Evolutionary conservation across 331 rosid genomes (phyloP).

Genomic region (Stylosanthes scabra): DNA sequence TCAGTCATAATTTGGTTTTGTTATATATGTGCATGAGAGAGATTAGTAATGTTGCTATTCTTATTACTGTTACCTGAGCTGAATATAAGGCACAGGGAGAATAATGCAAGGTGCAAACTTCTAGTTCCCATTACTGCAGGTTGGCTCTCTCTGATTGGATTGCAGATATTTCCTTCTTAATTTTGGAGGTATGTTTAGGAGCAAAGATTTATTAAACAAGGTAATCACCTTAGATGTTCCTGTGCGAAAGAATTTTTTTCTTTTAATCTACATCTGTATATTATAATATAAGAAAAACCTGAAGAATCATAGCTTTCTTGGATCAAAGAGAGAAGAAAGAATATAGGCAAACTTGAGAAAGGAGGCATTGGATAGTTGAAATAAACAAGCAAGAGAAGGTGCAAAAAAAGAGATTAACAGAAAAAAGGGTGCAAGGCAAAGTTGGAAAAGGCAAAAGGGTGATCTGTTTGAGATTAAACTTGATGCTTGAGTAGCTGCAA

Average conservation of each 20-base stretch:
- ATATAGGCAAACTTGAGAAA: conserved; percentile 95
- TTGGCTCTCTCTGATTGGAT: conserved; percentile 37
- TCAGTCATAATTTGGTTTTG: conserved; percentile 21
- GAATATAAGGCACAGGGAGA: conserved; percentile 57
- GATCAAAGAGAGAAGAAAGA: conserved; percentile 82
- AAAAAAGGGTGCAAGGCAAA: conserved; percentile 43
- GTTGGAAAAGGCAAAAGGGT: conserved; percentile 49
- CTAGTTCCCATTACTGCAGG: conserved; percentile 58
- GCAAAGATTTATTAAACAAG: conserved; percentile 65
- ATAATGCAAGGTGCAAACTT: conserved; percentile 50
- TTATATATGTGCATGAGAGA: conserved; percentile 1
- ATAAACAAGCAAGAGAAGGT: conserved; percentile 84
- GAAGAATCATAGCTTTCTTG: conserved; percentile 94
- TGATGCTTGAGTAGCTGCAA: conserved; percentile 33
- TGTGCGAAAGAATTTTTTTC: conserved; percentile 47
- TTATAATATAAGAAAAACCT: conserved; percentile 37
- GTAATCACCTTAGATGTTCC: conserved; percentile 49
- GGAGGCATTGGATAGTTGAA: conserved; percentile 78
- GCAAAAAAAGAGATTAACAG: conserved; percentile 35
- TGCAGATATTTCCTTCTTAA: conserved; percentile 39
- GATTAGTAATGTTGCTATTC: background rate
- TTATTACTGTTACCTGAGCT: conserved; percentile 59
- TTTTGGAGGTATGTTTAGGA: conserved; percentile 49
- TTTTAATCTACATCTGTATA: conserved; percentile 44
- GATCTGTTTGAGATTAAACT: conserved; percentile 53